Conservation (phyloP, 257 asterid species). For the Solanum appendiculatum region DNA sequence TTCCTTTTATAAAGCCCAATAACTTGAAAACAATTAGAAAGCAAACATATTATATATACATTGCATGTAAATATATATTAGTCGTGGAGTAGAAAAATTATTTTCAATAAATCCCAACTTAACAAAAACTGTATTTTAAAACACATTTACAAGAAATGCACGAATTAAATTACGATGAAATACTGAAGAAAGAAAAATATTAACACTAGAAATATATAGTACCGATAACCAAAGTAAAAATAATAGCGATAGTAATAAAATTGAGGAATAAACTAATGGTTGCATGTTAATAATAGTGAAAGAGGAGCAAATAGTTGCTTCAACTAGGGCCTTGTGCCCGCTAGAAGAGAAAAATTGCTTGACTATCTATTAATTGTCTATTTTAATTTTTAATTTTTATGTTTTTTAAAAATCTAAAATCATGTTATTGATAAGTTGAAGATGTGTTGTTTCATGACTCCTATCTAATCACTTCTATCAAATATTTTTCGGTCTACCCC, state of each 20-base stretch:
- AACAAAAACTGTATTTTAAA: rapidly evolving
- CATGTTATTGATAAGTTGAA: too few species aligned
- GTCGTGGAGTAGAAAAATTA: rapidly evolving
- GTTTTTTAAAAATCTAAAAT: too few species aligned
- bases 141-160: neutral
- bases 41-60: neutral
- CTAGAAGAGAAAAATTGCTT: too few species aligned
- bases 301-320: neutral
- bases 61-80: neutral
- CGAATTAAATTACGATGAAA: neutral
- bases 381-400: too few species aligned
- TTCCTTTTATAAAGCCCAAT: neutral
- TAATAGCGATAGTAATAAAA: neutral
- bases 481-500: neutral
- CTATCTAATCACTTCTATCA: neutral
- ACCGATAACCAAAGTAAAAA: neutral
- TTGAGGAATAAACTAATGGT: neutral
- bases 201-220: neutral
- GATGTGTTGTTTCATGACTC: too few species aligned
- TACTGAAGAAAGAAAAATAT: neutral
- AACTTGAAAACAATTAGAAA: neutral
- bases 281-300: neutral
- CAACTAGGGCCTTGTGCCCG: neutral
- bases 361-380: too few species aligned
- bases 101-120: rapidly evolving